Base-by-base conservation (phyloP, 495 filamentous ascomycete genomes). In the Cenococcum geophilum region DNA sequence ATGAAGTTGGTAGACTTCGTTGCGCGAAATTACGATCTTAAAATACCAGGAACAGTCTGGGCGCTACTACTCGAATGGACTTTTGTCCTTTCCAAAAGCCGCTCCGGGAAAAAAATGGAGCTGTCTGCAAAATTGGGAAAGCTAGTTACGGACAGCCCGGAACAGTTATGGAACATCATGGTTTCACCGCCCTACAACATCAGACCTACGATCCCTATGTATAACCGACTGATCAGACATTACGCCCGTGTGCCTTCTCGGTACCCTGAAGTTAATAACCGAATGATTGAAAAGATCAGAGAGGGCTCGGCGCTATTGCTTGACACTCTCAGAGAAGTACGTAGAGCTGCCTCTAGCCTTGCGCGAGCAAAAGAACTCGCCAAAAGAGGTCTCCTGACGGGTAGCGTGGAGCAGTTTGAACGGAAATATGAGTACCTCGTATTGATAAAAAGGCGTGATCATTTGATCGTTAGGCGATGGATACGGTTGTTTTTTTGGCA, bases 31-130 rank as follows among this genome's bases (percentile, higher is more conserved):
- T 88, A 86, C 71, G 59, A 76, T 0, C 63, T 89, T 16, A 35
- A 63, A 0, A 78, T 89, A 57, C 61, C 79, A 0, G 32, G 60
- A 5, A 61, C 73, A 11, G 73, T 80, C 18, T 89, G 86, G 86
- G 61, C 64, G 3, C 77, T 84, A 47, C 66, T 89, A 9, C 73
- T 88, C 25, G 76, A 83, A 57, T 80, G 84, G 73, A 78, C 83
- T 1, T 89, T 77, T 64, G 75, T 83, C 11, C 68, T 84, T 16
- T 72, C 79, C 27, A 64, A 48, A 50, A 2, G 57, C 40, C 5
- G 59, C 69, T 25, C 60, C 49, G 11, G 43, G 23, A 58, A 71
- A 18, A 58, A 60, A 34, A 48, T 60, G n/a, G 9, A 49, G 9
- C 18, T 18, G 1, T 18, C 18, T 9, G 45, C 45, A 49, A 49